Conservation (phyloP, 2,329 filamentous ascomycete species). For the Neonectria sp. region DNA sequence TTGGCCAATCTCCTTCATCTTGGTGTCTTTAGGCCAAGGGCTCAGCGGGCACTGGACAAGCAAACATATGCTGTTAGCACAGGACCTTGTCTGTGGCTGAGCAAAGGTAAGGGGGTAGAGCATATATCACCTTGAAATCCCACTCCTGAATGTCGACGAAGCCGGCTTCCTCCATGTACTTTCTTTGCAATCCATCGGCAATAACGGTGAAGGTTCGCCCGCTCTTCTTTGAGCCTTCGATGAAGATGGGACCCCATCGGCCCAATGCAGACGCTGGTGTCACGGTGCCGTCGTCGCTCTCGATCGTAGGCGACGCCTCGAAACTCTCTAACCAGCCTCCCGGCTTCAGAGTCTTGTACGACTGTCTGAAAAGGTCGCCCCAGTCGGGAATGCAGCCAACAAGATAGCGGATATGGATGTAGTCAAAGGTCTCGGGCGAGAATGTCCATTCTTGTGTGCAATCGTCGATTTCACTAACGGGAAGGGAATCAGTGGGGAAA, state of each 20-base stretch:
- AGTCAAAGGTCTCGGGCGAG: slow-evolving; percentile 65
- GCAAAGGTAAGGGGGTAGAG: too few relatives aligned
- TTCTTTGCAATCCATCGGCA: slow-evolving; percentile 34
- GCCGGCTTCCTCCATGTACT: slow-evolving; percentile 42
- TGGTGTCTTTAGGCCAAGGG: slow-evolving; percentile 40
- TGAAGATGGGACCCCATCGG: slow-evolving; percentile 39
- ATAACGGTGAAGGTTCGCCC: slow-evolving; percentile 46
- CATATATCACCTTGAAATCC: slow-evolving; percentile 34
- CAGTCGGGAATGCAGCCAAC: slow-evolving; percentile 69
- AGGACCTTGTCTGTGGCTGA: too few relatives aligned
- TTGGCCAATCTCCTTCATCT: slow-evolving; percentile 41
- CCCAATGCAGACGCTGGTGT: slow-evolving; percentile 38
- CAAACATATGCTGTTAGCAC: too few relatives aligned
- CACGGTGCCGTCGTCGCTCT: slow-evolving; percentile 49
- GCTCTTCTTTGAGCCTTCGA: slow-evolving; percentile 40
- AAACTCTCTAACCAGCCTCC: slow-evolving; percentile 58
- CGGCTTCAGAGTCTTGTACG: slow-evolving; percentile 66
- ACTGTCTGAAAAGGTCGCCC: slow-evolving; percentile 63
- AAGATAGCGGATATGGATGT: slow-evolving; percentile 70
- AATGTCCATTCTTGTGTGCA: slow-evolving; percentile 67
- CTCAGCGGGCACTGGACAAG: slow-evolving; percentile 25
- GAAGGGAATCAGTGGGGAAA: not conserved
- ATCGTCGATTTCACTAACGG: slow-evolving; percentile 69
- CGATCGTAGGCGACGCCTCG: slow-evolving; percentile 36
- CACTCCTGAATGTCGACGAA: slow-evolving; percentile 44